Evolutionary conservation across 805 yeast genomes (phyloP).

Genomic region (Lipomyces kockii): DNA sequence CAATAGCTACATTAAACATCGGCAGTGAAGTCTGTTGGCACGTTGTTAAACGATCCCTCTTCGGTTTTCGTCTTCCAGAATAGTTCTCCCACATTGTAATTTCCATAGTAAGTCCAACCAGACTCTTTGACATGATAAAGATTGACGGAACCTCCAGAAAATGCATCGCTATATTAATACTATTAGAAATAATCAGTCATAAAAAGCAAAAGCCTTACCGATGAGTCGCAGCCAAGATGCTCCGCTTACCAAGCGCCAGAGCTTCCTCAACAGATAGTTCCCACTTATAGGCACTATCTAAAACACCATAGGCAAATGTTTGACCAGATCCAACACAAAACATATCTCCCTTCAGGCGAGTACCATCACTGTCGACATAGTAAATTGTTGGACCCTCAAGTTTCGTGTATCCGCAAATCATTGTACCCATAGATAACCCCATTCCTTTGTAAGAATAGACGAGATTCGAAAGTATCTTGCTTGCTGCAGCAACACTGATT

Average conservation of each 20-base stretch:
- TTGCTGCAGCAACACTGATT: constrained; percentile 94
- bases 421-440: constrained; percentile 99
- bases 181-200: neutral
- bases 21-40: constrained; percentile 42
- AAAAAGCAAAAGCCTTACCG: constrained; percentile 49
- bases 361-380: constrained; percentile 97
- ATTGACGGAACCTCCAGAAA: constrained; percentile 95
- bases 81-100: constrained; percentile 85
- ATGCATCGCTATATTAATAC: constrained; percentile 64
- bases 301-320: constrained; percentile 97
- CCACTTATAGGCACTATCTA: constrained; percentile 91
- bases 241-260: constrained; percentile 88
- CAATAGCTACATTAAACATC: constrained; percentile 13
- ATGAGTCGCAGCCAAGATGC: constrained; percentile 96
- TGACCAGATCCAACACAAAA: constrained; percentile 99
- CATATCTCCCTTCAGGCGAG: constrained; percentile 89
- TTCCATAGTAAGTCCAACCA: constrained; percentile 97
- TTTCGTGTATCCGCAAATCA: constrained; percentile 96
- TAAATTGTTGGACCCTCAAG: constrained; percentile 94
- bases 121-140: constrained; percentile 88
- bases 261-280: constrained; percentile 93
- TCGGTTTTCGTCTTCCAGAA: constrained; percentile 90
- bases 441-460: constrained; percentile 94
- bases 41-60: constrained; percentile 89
- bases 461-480: constrained; percentile 86